Base-by-base conservation (phyloP, 345 rosid genomes). In the Cardamine resedifolia region DNA sequence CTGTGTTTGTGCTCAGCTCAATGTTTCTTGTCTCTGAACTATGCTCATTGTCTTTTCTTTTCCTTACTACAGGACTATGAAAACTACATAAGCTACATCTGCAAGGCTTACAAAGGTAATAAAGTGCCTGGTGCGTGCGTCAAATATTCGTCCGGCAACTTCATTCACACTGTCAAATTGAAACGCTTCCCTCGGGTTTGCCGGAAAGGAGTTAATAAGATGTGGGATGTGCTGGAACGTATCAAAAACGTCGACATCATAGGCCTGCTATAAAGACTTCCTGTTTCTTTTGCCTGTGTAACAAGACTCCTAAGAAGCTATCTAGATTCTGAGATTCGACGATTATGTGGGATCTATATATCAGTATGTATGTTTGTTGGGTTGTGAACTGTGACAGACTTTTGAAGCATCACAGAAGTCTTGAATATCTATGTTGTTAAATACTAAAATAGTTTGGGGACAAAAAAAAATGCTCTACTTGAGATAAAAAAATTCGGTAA, bases 1-100 rank as follows among this genome's bases (percentile, higher is more conserved):
- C 18, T 20, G 27, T 63, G 20, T 62, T n/a, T 41, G 0, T 12
- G 23, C 49, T n/a, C n/a, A n/a, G 24, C 50, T 31, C 11, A 38
- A 39, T 51, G 68, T 43, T 50, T 59, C 53, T 62, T 28, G 47
- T 2, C 45, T 27, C 38, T 58, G 58, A 48, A 64, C 48, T 30
- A 31, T 28, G 9, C 19, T 64, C 10, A 7, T 20, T 58, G 4
- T 18, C 18, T 55, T 28, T 9, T 14, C 21, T 41, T 3, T 57
- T 30, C 24, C 60, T 23, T 55, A 8, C 43, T 68, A 52, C 75
- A 89, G 97, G 96, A 91, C 72, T 91, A 94, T 27, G 93, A 85
- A 69, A 81, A 89, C 77, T 85, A 81, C 72, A 51, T 88, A 77
- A 87, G 83, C 82, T 94, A 88, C 82, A 81, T 94, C 76, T 94